Percentiles rank a stretch among this genome's conserved stretches.
These are phyloP conservation scores for Elsinoe batatas DNA, from an alignment of 2,329 filamentous ascomycete genomes.

Conservation along the genomic window DNA sequence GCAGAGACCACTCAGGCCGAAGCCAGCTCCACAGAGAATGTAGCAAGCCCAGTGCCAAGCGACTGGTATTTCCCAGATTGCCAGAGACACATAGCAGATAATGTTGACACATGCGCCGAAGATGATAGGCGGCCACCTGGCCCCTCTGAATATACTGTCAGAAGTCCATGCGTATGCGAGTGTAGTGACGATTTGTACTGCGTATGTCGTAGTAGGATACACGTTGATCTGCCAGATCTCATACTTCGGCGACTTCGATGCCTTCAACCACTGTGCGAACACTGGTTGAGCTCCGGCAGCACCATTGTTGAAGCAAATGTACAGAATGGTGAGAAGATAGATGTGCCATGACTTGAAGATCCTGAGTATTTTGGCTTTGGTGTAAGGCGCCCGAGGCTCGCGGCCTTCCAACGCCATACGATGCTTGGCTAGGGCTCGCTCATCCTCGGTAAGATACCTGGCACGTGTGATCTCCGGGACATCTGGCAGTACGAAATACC, in stretches of 20 bases:
- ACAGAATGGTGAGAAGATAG: slow-evolving; percentile 48
- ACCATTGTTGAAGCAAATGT: slow-evolving; percentile 56
- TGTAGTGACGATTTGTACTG: slow-evolving; percentile 49
- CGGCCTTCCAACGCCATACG: slow-evolving; percentile 44
- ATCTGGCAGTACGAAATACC: slow-evolving; percentile 42
- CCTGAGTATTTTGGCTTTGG: slow-evolving; percentile 38
- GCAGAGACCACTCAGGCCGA: slow-evolving; percentile 39
- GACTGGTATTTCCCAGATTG: slow-evolving; percentile 36
- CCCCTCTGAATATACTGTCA: slow-evolving; percentile 49
- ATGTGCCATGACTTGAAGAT: slow-evolving; percentile 58
- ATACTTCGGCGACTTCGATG: slow-evolving; percentile 36
- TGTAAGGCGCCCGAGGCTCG: slow-evolving; percentile 36
- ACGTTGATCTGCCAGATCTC: slow-evolving; percentile 47
- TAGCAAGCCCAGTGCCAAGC: slow-evolving; percentile 57
- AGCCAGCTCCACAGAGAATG: slow-evolving; percentile 42
- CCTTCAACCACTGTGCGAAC: slow-evolving; percentile 42
- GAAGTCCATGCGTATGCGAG: slow-evolving; percentile 58
- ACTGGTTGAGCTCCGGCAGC: slow-evolving; percentile 42
- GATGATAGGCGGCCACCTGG: slow-evolving; percentile 54
- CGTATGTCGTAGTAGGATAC: slow-evolving; percentile 41
- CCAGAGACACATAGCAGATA: slow-evolving; percentile 36
- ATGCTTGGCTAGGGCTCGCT: slow-evolving; percentile 38
- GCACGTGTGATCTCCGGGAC: slow-evolving; percentile 42
- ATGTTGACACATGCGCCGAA: slow-evolving; percentile 43
- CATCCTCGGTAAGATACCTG: slow-evolving; percentile 38